Evolutionary conservation across 441 rosid species (phyloP).

Genomic region (Geranium incanum): DNA sequence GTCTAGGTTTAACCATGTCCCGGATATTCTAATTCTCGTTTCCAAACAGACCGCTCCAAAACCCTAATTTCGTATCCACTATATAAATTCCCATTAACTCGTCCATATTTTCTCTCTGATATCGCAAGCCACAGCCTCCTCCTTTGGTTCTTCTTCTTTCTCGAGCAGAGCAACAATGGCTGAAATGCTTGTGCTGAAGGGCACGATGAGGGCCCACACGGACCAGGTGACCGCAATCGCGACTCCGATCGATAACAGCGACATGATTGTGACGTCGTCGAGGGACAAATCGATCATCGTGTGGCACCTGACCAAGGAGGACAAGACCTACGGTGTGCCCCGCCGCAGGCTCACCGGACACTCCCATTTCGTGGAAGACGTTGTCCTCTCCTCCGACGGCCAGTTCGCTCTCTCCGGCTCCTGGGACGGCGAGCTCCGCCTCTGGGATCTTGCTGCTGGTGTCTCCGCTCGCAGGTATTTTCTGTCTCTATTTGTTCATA

Average conservation of each 20-base stretch:
- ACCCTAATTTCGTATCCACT: background rate
- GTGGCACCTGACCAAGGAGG: constrained; percentile 84
- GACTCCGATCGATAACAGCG: constrained; percentile 71
- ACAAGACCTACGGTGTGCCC: constrained; percentile 65
- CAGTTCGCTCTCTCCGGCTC: constrained; percentile 94
- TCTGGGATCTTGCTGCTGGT: constrained; percentile 87
- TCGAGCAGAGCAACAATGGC: constrained; percentile 26
- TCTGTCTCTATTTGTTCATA: no score
- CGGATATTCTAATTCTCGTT: background rate
- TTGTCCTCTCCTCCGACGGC: constrained; percentile 88
- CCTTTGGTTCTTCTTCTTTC: background rate
- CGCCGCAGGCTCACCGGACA: constrained; percentile 88
- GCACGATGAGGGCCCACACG: constrained; percentile 91
- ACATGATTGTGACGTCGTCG: constrained; percentile 82
- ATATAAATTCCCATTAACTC: background rate
- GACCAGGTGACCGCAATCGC: constrained; percentile 97
- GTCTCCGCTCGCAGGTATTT: constrained; percentile 48
- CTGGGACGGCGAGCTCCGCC: constrained; percentile 98
- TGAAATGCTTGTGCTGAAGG: constrained; percentile 60
- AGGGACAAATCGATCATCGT: constrained; percentile 89
- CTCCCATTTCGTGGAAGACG: constrained; percentile 86
- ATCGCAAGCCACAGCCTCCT: background rate
- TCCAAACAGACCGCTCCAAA: background rate
- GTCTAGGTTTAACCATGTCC: background rate
- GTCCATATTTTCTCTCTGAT: background rate